Evolutionary conservation across 2,329 filamentous ascomycete genomes (phyloP).

Genomic region (Neoscytalidium dimidiatum): DNA sequence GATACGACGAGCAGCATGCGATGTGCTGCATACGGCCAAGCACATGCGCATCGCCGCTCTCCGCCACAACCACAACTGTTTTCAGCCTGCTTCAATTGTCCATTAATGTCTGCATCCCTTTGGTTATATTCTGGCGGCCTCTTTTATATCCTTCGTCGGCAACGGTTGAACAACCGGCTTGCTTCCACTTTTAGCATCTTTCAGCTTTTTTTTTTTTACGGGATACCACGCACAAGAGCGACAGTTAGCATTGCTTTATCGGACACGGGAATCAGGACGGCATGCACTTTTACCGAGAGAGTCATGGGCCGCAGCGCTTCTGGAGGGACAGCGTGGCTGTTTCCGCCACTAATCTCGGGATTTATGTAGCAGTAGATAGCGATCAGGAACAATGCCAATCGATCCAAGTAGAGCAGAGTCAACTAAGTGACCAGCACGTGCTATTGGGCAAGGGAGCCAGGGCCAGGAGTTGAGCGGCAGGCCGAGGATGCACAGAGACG

Average conservation of each 20-base stretch:
- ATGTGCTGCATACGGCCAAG: conserved; percentile 2
- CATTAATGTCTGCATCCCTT: conserved; percentile 1
- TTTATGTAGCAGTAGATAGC: conserved; percentile 20
- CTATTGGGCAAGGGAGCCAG: not conserved
- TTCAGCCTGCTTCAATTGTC: not conserved
- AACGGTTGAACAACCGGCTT: not conserved
- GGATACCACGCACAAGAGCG: conserved; percentile 20
- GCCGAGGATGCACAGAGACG: not conserved
- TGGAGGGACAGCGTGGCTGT: conserved; percentile 3
- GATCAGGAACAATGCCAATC: conserved; percentile 16
- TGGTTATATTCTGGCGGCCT: not conserved
- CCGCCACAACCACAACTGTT: not conserved
- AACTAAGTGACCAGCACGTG: not conserved
- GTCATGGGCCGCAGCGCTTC: conserved; percentile 6
- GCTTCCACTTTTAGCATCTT: not conserved
- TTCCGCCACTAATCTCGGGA: conserved; percentile 4
- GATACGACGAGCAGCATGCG: conserved; percentile 1
- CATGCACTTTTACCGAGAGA: conserved; percentile 17
- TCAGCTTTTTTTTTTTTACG: not conserved
- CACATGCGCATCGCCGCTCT: not conserved
- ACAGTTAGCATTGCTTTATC: conserved; percentile 16
- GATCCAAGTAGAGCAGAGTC: not conserved
- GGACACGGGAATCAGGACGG: conserved; percentile 8
- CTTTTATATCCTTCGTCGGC: conserved; percentile 1
- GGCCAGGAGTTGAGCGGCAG: not conserved